A percentile compares a stretch with the other conserved stretches of the same genome.
phyloP scores from a whole-genome alignment of 371 early-diverging fungal genomes.

The Dichotomocladium elegans region DNA sequence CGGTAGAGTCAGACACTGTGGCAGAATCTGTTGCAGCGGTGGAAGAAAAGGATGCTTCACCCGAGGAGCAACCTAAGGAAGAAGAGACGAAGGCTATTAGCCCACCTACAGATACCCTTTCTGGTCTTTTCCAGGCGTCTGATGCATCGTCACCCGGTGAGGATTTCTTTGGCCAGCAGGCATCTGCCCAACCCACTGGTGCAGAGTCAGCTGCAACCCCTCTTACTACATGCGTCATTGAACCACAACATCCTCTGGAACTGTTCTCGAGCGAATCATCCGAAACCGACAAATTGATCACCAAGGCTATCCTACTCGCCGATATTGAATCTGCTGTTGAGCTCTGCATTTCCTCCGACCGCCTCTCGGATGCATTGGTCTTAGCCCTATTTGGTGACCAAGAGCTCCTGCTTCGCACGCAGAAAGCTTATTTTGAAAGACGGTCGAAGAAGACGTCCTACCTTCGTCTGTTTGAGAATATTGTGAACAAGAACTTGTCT shows the following conservation, averaged over 20 bases:
- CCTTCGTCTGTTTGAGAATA: conserved; percentile 76
- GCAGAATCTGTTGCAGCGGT: conserved; percentile 6
- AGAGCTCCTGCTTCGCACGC: conserved; percentile 79
- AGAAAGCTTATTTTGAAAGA: conserved; percentile 81
- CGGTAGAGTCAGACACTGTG: conserved; percentile 16
- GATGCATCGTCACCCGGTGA: conserved; percentile 13
- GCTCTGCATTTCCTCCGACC: conserved; percentile 75
- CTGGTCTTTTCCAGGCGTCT: conserved; percentile 28
- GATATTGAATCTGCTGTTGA: conserved; percentile 90
- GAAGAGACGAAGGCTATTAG: conserved; percentile 2
- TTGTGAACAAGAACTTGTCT: conserved; percentile 75
- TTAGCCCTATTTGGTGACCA: conserved; percentile 86
- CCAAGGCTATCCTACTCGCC: conserved; percentile 80
- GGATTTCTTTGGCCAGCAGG: conserved; percentile 26
- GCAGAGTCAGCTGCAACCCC: conserved; percentile 16
- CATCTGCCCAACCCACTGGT: conserved; percentile 11
- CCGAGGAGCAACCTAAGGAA: conserved; percentile 6
- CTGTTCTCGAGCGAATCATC: conserved; percentile 54
- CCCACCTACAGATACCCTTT: conserved; percentile 15
- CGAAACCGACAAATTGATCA: conserved; percentile 78
- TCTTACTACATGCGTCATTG: conserved; percentile 4
- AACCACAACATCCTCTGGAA: conserved; percentile 46
- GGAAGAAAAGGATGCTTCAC: neutral
- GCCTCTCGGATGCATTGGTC: conserved; percentile 89
- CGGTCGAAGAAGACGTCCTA: conserved; percentile 58